A percentile compares a stretch with the other conserved stretches of the same genome.
These are phyloP conservation scores for Globisporangium apiculatum DNA, from an alignment of 352 stramenopile species.

Conservation along the genomic window DNA sequence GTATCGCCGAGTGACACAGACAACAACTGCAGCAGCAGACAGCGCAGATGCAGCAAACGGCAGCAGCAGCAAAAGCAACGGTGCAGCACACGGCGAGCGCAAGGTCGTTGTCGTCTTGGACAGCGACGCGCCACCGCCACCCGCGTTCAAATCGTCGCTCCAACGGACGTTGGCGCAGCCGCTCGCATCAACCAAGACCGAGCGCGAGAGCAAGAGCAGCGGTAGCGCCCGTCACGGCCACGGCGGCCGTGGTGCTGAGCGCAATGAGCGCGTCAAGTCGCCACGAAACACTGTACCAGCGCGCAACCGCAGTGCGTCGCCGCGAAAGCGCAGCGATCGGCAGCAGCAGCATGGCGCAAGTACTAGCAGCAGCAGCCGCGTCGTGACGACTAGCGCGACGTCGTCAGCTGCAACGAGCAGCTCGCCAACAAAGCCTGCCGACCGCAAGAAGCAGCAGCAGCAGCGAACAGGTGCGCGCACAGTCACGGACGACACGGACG, in stretches of 20 bases:
- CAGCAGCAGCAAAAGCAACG: background rate
- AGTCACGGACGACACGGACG: background rate
- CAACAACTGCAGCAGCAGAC: background rate
- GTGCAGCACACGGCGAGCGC: background rate
- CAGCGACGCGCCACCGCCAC: slow-evolving; percentile 11
- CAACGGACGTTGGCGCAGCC: slow-evolving; percentile 21
- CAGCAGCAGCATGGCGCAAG: slow-evolving; percentile 4
- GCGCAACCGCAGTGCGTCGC: slow-evolving; percentile 9
- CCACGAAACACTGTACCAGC: background rate
- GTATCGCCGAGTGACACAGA: slow-evolving; percentile 10
- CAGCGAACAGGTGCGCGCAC: slow-evolving; percentile 1
- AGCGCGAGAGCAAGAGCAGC: slow-evolving; percentile 5
- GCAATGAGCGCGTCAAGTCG: slow-evolving; percentile 7
- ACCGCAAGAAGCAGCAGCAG: slow-evolving; percentile 11
- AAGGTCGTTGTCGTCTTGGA: slow-evolving; percentile 9
- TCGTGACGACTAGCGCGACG: slow-evolving; percentile 11
- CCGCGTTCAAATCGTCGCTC: slow-evolving; percentile 49
- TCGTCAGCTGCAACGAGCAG: background rate
- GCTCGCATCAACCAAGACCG: slow-evolving; percentile 4
- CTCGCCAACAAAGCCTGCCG: slow-evolving; percentile 7
- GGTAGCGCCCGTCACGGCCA: slow-evolving; percentile 6
- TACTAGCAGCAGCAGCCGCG: slow-evolving; percentile 12
- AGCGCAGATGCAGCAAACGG: background rate
- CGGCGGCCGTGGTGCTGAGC: background rate
- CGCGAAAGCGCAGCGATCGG: slow-evolving; percentile 13